phyloP scores from a whole-genome alignment of 306 rosid species.

The Crotalaria pallida region DNA sequence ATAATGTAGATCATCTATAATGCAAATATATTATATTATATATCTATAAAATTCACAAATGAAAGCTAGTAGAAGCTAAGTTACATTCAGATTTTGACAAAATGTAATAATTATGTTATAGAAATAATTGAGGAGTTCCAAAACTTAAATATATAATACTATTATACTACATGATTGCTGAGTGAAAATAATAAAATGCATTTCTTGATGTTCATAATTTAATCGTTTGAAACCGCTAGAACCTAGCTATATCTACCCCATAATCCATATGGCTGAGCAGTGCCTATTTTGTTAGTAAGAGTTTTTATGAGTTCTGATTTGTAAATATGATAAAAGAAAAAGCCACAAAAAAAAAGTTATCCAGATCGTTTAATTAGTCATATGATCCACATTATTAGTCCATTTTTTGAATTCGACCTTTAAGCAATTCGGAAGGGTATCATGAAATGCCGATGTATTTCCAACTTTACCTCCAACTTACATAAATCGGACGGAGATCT shows the following conservation, averaged over 20 bases:
- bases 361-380: too few relatives aligned
- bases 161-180: background rate
- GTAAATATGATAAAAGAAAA: background rate
- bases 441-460: too few relatives aligned
- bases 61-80: background rate
- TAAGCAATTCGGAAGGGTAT: too few relatives aligned
- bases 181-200: background rate
- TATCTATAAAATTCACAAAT: background rate
- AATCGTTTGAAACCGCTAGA: background rate
- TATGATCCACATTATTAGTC: too few relatives aligned
- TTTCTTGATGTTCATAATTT: background rate
- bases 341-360: too few relatives aligned
- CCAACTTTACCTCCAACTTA: too few relatives aligned
- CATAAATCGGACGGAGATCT: too few relatives aligned
- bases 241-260: background rate
- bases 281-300: background rate
- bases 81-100: background rate
- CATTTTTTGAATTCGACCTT: too few relatives aligned
- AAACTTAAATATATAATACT: background rate
- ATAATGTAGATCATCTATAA: conserved; percentile 1
- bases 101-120: background rate
- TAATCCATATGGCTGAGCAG: background rate
- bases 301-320: background rate
- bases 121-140: background rate
- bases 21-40: too few relatives aligned